phyloP scores from a whole-genome alignment of 2,329 filamentous ascomycete genomes.

The Lachnellula cervina region DNA sequence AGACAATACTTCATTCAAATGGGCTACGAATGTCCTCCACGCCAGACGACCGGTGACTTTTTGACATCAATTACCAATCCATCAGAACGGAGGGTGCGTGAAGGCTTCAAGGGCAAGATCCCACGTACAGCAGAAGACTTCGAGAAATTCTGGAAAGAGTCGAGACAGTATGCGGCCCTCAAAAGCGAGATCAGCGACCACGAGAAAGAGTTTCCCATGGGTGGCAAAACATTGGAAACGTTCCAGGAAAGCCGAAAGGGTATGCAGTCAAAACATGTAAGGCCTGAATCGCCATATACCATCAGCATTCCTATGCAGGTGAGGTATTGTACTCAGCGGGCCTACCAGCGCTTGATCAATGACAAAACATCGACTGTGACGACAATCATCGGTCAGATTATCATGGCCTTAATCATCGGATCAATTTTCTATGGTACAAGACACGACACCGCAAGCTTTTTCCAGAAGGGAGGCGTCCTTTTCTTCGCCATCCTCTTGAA shows the following conservation, averaged over 20 bases:
- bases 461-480: slow-evolving; percentile 56
- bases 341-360: slow-evolving; percentile 61
- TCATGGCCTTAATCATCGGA: slow-evolving; percentile 51
- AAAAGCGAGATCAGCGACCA: slow-evolving; percentile 47
- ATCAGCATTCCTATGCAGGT: slow-evolving; percentile 75
- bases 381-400: slow-evolving; percentile 31
- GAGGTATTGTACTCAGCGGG: slow-evolving; percentile 72
- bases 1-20: slow-evolving; percentile 65
- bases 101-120: slow-evolving; percentile 53
- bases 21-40: slow-evolving; percentile 66
- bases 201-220: slow-evolving; percentile 38
- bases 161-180: slow-evolving; percentile 38
- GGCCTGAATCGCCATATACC: slow-evolving; percentile 74
- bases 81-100: slow-evolving; percentile 51
- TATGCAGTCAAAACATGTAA: slow-evolving; percentile 47
- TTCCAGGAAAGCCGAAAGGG: slow-evolving; percentile 34
- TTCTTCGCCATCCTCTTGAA: slow-evolving; percentile 67
- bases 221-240: slow-evolving; percentile 33
- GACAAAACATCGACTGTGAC: slow-evolving; percentile 67
- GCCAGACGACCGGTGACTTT: slow-evolving; percentile 56
- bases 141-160: slow-evolving; percentile 46
- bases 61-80: slow-evolving; percentile 68
- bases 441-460: slow-evolving; percentile 52
- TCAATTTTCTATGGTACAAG: slow-evolving; percentile 60
- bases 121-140: slow-evolving; percentile 54